These are phyloP conservation scores for Apiospora marii DNA, from an alignment of 2,329 filamentous ascomycete species.

Conservation along the genomic window DNA sequence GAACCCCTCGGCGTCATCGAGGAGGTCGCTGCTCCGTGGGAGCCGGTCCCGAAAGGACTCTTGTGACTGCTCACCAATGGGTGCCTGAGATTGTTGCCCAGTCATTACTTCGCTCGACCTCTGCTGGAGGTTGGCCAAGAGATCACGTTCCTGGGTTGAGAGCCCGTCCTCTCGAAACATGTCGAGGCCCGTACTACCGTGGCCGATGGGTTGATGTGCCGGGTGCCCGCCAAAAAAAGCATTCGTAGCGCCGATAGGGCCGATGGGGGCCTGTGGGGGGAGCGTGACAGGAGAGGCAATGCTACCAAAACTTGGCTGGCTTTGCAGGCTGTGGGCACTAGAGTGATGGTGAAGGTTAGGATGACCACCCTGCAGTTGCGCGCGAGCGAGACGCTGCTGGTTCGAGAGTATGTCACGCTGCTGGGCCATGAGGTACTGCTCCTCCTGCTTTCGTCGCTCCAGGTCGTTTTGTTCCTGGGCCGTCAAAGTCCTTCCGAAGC, in stretches of 20 bases:
- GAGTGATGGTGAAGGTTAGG: conserved; percentile 84
- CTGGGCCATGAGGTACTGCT: conserved; percentile 95
- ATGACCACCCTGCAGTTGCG: conserved; percentile 67
- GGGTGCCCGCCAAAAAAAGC: conserved; percentile 74
- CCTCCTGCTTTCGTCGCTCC: conserved; percentile 95
- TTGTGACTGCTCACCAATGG: conserved; percentile 49
- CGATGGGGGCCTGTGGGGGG: conserved; percentile 60
- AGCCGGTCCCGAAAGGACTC: conserved; percentile 53
- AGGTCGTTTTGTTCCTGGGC: conserved; percentile 98
- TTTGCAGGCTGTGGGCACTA: conserved; percentile 94
- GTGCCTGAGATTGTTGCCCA: conserved; percentile 46
- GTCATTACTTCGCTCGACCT: conserved; percentile 41
- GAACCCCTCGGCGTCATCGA: conserved; percentile 65
- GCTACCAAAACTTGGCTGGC: conserved; percentile 94
- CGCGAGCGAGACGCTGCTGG: conserved; percentile 80
- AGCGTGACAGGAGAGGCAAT: conserved; percentile 85
- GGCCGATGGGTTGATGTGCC: conserved; percentile 49
- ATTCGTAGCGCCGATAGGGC: conserved; percentile 65
- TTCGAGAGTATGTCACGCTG: conserved; percentile 93
- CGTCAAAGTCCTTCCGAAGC: conserved; percentile 94
- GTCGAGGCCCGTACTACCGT: conserved; percentile 56
- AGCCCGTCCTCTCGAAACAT: conserved; percentile 77
- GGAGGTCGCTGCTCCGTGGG: conserved; percentile 58
- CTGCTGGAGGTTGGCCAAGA: conserved; percentile 53
- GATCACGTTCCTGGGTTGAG: conserved; percentile 59